Evolutionary conservation across 2,329 filamentous ascomycete species (phyloP).

Genomic region (Paracoccidioides lutzii): DNA sequence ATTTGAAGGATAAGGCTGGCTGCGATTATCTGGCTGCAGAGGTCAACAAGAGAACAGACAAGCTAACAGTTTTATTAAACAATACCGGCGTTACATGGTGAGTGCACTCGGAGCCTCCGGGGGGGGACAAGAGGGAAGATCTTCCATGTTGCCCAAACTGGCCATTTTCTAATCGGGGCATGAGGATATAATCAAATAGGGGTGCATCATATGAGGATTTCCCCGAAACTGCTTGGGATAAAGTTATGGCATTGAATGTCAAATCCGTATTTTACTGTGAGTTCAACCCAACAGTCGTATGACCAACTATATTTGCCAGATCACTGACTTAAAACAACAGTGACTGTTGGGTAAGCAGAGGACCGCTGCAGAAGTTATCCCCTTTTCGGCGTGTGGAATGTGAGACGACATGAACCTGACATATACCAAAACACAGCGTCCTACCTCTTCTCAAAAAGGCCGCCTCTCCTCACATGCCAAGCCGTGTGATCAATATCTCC

Average conservation of each 20-base stretch:
- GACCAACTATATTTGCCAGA: not conserved
- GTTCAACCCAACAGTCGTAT: not conserved
- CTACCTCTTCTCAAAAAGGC: conserved; percentile 25
- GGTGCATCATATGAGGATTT: conserved; percentile 38
- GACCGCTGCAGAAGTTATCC: not conserved
- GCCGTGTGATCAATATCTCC: conserved; percentile 31
- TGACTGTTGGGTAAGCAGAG: not conserved
- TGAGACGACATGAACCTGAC: not conserved
- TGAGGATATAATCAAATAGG: conserved; percentile 9
- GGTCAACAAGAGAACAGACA: conserved; percentile 24
- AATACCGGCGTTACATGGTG: conserved; percentile 29
- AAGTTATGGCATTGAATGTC: conserved; percentile 34
- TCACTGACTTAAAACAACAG: not conserved
- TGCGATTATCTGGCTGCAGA: conserved; percentile 25
- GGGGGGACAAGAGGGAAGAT: not conserved
- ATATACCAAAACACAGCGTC: conserved; percentile 17
- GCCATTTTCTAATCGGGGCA: not conserved
- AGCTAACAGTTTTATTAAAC: conserved; percentile 29
- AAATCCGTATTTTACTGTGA: conserved; percentile 30
- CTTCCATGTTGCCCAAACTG: not conserved
- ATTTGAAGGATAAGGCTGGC: conserved; percentile 29
- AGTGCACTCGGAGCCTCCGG: not conserved
- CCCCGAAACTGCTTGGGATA: conserved; percentile 38
- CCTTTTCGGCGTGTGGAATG: not conserved
- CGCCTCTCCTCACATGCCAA: conserved; percentile 21